These are phyloP conservation scores for Aciculosporium take DNA, from an alignment of 2,329 filamentous ascomycete species.

Conservation along the genomic window DNA sequence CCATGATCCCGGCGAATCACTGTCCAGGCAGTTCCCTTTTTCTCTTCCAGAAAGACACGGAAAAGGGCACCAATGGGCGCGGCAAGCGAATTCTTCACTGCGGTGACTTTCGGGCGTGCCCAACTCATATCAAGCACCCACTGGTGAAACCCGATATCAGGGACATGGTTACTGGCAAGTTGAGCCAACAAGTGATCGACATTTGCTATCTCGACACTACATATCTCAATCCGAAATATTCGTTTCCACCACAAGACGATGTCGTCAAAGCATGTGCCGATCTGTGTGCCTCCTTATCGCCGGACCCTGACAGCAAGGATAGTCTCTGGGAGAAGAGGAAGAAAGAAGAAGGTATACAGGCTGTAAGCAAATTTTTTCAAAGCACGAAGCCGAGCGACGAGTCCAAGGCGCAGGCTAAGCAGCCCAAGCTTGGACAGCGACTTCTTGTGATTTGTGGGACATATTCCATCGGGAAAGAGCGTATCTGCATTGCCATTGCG, in stretches of 20 bases:
- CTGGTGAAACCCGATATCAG: conserved; percentile 61
- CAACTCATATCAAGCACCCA: conserved; percentile 69
- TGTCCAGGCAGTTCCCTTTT: conserved; percentile 92
- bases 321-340: conserved; percentile 31
- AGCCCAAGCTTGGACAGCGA: conserved; percentile 30
- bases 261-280: conserved; percentile 81
- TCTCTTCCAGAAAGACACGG: conserved; percentile 68
- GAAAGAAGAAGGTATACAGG: conserved; percentile 25
- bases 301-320: conserved; percentile 40
- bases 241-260: conserved; percentile 77
- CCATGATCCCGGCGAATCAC: conserved; percentile 93
- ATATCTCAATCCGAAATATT: conserved; percentile 88
- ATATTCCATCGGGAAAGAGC: conserved; percentile 95
- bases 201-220: conserved; percentile 96
- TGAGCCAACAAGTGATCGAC: conserved; percentile 74
- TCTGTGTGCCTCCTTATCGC: conserved; percentile 65
- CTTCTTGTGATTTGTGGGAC: conserved; percentile 89
- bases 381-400: conserved; percentile 20
- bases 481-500: conserved; percentile 86
- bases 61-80: conserved; percentile 43
- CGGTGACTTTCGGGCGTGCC: conserved; percentile 87
- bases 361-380: conserved; percentile 39
- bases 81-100: conserved; percentile 80
- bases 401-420: conserved; percentile 12
- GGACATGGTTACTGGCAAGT: conserved; percentile 56